These are phyloP conservation scores for Lojkania enalia DNA, from an alignment of 2,329 filamentous ascomycete genomes.

Conservation along the genomic window DNA sequence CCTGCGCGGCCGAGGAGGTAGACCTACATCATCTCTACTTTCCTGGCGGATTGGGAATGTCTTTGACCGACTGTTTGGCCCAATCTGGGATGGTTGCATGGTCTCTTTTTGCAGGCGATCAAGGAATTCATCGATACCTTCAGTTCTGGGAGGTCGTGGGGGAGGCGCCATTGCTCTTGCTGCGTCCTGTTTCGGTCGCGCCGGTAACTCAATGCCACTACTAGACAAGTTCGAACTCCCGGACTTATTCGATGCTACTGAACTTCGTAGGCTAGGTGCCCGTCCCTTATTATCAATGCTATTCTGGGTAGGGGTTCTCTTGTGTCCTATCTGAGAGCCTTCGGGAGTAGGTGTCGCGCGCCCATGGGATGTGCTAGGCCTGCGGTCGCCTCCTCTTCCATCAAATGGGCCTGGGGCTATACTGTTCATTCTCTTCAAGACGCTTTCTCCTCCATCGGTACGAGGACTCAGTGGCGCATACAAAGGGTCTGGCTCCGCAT, in stretches of 20 bases:
- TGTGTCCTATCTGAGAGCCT: conserved; percentile 37
- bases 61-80: conserved; percentile 21
- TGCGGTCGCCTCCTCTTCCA: conserved; percentile 37
- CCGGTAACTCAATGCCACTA: conserved; percentile 27
- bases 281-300: conserved; percentile 36
- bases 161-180: conserved; percentile 11
- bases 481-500: conserved; percentile 38
- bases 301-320: conserved; percentile 40
- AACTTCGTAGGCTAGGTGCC: conserved; percentile 30
- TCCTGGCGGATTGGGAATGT: conserved; percentile 28
- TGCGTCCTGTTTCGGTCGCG: conserved; percentile 24
- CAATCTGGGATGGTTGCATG: conserved; percentile 18
- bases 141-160: conserved; percentile 29
- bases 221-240: conserved; percentile 37
- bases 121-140: conserved; percentile 46
- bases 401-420: conserved; percentile 71
- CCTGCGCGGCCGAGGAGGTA: conserved; percentile 25
- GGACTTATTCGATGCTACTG: conserved; percentile 35
- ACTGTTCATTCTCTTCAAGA: conserved; percentile 66
- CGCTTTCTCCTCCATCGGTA: conserved; percentile 44
- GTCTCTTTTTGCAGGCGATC: conserved; percentile 41
- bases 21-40: conserved; percentile 22
- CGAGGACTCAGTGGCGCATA: conserved; percentile 57
- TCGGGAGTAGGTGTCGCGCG: conserved; percentile 23
- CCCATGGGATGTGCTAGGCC: conserved; percentile 43